These are phyloP conservation scores for Hydrangea macrophylla DNA, from an alignment of 148 eudicot genomes.

Conservation along the genomic window DNA sequence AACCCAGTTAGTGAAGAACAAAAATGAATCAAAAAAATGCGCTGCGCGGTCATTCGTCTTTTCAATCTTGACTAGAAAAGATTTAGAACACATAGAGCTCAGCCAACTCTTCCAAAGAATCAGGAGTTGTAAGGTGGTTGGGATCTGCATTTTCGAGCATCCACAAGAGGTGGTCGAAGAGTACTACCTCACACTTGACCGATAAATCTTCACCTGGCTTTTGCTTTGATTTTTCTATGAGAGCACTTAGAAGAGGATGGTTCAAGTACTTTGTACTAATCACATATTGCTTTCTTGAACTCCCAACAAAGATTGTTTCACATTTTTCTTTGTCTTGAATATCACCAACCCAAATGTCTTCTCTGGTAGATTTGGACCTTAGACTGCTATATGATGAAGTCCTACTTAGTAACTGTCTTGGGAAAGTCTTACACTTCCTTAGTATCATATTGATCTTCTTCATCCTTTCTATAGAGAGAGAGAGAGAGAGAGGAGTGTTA, in stretches of 20 bases:
- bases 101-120: conserved; percentile 67
- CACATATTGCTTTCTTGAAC: conserved; percentile 55
- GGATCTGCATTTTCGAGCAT: conserved; percentile 81
- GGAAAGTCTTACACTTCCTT: conserved; percentile 72
- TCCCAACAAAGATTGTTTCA: conserved; percentile 65
- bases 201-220: conserved; percentile 4
- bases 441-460: conserved; percentile 56
- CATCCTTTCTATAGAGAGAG: conserved; percentile 27
- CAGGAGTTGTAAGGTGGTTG: conserved; percentile 33
- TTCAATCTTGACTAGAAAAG: background rate
- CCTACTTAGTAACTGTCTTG: conserved; percentile 51
- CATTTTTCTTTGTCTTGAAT: conserved; percentile 11
- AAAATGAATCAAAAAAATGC: no score
- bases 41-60: no score
- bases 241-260: conserved; percentile 63
- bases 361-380: conserved; percentile 52
- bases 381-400: conserved; percentile 46
- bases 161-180: conserved; percentile 81
- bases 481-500: background rate
- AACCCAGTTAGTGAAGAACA: background rate
- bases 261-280: conserved; percentile 50
- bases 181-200: conserved; percentile 78
- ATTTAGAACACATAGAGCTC: conserved; percentile 49
- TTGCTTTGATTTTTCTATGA: conserved; percentile 52
- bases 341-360: conserved; percentile 20